Base-by-base conservation (phyloP, 768 basidiomycete species). In the Auriculariales sp. region DNA sequence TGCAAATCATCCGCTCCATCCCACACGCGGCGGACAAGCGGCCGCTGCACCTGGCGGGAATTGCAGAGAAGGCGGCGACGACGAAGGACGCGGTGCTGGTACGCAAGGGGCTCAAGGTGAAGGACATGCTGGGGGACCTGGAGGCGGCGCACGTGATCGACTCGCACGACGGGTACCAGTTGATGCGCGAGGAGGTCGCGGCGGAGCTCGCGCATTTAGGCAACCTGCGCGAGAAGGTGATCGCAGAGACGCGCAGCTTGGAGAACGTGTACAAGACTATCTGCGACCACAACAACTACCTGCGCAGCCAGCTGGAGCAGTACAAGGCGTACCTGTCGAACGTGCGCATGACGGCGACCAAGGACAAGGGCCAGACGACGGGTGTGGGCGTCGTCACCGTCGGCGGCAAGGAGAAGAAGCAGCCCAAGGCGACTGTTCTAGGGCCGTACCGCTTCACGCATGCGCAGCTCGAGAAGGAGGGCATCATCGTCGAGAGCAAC, bases 261-360 rank as follows among this genome's bases (percentile, higher is more conserved):
- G 95, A 98, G 54, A 84, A 90, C 4, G 95, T 99, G 25, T 99
- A 93, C 79, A 95, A 97, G 77, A 99, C 94, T 17, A 99, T 99
- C 57, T 84, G 92, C 64, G 95, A 98, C 63, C 95, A 99, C 70
- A 99, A 99, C 71, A 89, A 89, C 63, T 99, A 98, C 64, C 72
- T 99, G 64, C 77, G 94, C 44, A 80, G 80, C 28, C 95, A 99
- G 67, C 76, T 99, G 55, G 95, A 99, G 66, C 93, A 97, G 71
- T 99, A 99, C 78, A 99, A 99, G 70, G 92, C 93, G 9, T 99
- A 99, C 65, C 72, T 99, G 14, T 91, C 94, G 70, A 99, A 99
- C 62, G 95, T 98, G 25, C 84, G 95, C 15, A 71, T 92, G 52
- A 93, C 85, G 6, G 78, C 89, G 42, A 74, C 79, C 47, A 91